Evolutionary conservation across 306 rosid species (phyloP).

Genomic region (Begonia peltatifolia): DNA sequence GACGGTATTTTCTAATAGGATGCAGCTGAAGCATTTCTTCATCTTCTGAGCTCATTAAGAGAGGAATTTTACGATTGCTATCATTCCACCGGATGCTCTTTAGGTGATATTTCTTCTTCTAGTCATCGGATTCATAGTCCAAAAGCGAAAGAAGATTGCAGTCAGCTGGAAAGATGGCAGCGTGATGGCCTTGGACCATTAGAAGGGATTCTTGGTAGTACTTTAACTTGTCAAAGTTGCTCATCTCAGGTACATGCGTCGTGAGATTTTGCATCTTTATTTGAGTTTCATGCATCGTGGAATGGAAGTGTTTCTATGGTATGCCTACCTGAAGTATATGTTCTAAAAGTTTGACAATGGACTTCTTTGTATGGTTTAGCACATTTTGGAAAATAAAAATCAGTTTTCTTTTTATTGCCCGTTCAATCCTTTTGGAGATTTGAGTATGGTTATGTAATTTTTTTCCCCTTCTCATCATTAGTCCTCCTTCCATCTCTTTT

Average conservation of each 20-base stretch:
- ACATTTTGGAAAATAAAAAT: no score
- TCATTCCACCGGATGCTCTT: constrained; percentile 43
- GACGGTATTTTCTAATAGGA: constrained; percentile 33
- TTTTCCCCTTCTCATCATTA: neutral
- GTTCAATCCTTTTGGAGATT: neutral
- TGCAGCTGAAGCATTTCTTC: constrained; percentile 90
- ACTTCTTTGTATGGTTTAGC: no score
- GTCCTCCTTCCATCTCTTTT: neutral
- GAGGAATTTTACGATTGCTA: constrained; percentile 55
- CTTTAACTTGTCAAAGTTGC: constrained; percentile 75
- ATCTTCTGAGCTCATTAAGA: constrained; percentile 68
- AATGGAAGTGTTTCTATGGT: no score
- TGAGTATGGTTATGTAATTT: neutral
- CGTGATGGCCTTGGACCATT: constrained; percentile 68
- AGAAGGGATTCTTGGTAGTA: constrained; percentile 85
- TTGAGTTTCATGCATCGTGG: no score
- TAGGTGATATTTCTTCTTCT: constrained; percentile 47
- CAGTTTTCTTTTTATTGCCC: neutral
- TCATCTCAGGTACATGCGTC: constrained; percentile 49
- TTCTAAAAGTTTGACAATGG: no score
- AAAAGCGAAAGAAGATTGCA: constrained; percentile 23
- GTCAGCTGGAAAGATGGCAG: constrained; percentile 66
- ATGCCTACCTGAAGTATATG: no score
- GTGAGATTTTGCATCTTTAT: no score
- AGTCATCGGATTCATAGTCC: constrained; percentile 48